Evolutionary conservation across 2,329 filamentous ascomycete species (phyloP).

Genomic region (Colletotrichum lini): DNA sequence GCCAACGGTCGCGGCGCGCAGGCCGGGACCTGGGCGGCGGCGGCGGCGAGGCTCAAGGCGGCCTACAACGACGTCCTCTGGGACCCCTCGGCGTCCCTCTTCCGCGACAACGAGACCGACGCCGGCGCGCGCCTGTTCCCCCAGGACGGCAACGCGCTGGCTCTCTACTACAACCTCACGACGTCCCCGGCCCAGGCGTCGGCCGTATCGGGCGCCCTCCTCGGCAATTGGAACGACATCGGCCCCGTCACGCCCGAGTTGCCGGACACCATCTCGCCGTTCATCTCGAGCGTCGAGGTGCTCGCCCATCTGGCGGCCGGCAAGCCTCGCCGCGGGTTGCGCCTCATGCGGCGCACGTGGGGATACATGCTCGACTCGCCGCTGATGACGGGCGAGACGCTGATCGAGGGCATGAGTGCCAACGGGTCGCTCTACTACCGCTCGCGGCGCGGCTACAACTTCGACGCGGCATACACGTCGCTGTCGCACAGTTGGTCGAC

Average conservation of each 20-base stretch:
- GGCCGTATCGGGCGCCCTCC: constrained; percentile 43
- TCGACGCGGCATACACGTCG: constrained; percentile 52
- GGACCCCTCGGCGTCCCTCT: constrained; percentile 58
- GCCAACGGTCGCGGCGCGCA: constrained; percentile 25
- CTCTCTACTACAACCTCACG: constrained; percentile 52
- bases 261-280: constrained; percentile 54
- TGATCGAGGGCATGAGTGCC: constrained; percentile 54
- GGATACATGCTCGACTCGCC: constrained; percentile 47
- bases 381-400: constrained; percentile 54
- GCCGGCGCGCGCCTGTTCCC: constrained; percentile 56
- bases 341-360: constrained; percentile 51
- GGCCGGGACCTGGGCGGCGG: constrained; percentile 29
- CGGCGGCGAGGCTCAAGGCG: constrained; percentile 41
- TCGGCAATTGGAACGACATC: constrained; percentile 48
- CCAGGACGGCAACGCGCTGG: constrained; percentile 66
- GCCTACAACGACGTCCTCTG: constrained; percentile 63
- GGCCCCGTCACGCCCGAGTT: constrained; percentile 52
- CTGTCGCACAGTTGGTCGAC: constrained; percentile 54
- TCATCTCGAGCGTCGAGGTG: constrained; percentile 53
- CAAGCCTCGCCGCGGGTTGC: constrained; percentile 46
- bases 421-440: constrained; percentile 55
- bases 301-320: constrained; percentile 49
- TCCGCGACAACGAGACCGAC: constrained; percentile 63
- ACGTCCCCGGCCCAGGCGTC: constrained; percentile 36
- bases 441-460: constrained; percentile 49